phyloP scores from a whole-genome alignment of 495 filamentous ascomycete species.

The Talaromyces trachyspermus region DNA sequence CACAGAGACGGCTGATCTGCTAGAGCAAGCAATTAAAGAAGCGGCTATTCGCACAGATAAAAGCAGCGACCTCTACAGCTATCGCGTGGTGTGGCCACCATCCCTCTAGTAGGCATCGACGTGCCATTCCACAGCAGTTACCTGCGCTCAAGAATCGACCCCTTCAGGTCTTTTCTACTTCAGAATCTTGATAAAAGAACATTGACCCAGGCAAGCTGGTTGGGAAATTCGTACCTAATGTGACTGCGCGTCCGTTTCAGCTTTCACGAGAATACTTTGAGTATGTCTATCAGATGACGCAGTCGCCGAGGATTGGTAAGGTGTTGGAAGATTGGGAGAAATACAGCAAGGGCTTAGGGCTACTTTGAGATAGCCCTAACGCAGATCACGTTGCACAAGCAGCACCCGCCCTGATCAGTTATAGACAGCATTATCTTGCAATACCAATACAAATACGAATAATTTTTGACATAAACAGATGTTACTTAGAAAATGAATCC shows the following conservation, averaged over 20 bases:
- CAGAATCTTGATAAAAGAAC: slow-evolving; percentile 10
- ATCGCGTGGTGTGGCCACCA: slow-evolving; percentile 21
- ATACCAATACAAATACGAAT: too few relatives aligned
- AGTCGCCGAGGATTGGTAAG: neutral
- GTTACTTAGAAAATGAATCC: too few relatives aligned
- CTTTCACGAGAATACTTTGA: slow-evolving; percentile 85
- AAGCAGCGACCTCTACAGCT: slow-evolving; percentile 13
- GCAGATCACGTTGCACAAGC: too few relatives aligned
- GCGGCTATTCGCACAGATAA: neutral
- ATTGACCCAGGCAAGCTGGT: slow-evolving; percentile 21
- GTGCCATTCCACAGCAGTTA: slow-evolving; percentile 36
- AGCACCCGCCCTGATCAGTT: too few relatives aligned
- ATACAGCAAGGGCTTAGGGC: neutral
- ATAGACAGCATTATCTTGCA: neutral
- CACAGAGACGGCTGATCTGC: too few relatives aligned
- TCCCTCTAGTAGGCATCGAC: slow-evolving; percentile 35
- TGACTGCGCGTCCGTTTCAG: slow-evolving; percentile 40
- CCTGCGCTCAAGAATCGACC: slow-evolving; percentile 20
- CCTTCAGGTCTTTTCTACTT: slow-evolving; percentile 21
- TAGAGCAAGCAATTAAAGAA: slow-evolving; percentile 86
- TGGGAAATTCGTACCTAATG: slow-evolving; percentile 31
- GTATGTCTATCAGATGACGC: slow-evolving; percentile 74
- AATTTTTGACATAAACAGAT: too few relatives aligned
- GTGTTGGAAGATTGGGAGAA: neutral
- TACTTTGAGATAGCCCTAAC: neutral